A percentile compares a stretch with the other conserved stretches of the same genome.
Evolutionary conservation across 306 rosid genomes (phyloP).

Genomic region (Mimosa pudica): DNA sequence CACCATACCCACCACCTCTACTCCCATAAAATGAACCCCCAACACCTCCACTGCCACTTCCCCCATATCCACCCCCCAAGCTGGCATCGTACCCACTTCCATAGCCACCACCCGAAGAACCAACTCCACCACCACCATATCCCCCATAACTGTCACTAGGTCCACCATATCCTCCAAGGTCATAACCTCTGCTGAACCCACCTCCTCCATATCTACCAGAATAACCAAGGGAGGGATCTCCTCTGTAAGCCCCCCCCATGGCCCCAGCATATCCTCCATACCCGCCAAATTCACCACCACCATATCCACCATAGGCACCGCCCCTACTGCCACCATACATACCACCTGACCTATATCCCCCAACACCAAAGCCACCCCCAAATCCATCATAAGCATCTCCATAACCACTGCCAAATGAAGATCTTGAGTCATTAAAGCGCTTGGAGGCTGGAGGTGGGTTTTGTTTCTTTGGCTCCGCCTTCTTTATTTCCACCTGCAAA

Average conservation of each 20-base stretch:
- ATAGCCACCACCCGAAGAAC: slow-evolving; percentile 65
- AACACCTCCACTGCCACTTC: slow-evolving; percentile 64
- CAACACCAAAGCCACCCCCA: slow-evolving; percentile 67
- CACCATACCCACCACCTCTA: slow-evolving; percentile 90
- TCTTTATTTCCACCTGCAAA: slow-evolving; percentile 91
- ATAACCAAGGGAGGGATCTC: slow-evolving; percentile 79
- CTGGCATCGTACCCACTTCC: slow-evolving; percentile 68
- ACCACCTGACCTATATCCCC: slow-evolving; percentile 67
- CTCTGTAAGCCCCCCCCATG: slow-evolving; percentile 76
- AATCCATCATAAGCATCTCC: slow-evolving; percentile 84
- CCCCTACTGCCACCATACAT: slow-evolving; percentile 67
- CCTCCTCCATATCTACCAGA: slow-evolving; percentile 86
- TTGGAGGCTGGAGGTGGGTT: slow-evolving; percentile 75
- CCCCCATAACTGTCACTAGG: slow-evolving; percentile 77
- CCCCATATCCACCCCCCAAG: slow-evolving; percentile 72
- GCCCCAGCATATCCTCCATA: slow-evolving; percentile 81
- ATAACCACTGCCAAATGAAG: slow-evolving; percentile 67
- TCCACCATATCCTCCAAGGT: slow-evolving; percentile 86
- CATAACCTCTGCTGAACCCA: slow-evolving; percentile 81
- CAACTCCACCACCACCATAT: slow-evolving; percentile 55
- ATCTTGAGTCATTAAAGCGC: slow-evolving; percentile 76
- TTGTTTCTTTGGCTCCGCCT: slow-evolving; percentile 97
- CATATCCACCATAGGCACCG: slow-evolving; percentile 62
- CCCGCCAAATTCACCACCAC: slow-evolving; percentile 78
- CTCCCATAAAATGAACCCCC: slow-evolving; percentile 85